Conservation (phyloP, 768 basidiomycete species). For the Lactifluus pinguis region DNA sequence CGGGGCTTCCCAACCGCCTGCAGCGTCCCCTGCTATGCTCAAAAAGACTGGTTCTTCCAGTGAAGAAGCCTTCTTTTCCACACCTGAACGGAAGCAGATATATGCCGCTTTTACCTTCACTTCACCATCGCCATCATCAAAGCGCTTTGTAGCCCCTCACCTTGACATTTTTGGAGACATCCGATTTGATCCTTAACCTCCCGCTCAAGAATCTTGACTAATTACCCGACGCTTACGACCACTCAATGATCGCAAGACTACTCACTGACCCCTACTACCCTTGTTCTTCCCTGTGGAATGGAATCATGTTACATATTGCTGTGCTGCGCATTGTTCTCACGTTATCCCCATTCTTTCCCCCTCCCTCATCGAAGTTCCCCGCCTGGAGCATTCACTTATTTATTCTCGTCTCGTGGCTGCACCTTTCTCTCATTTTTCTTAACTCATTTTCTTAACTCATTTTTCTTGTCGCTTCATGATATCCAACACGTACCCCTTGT, state of each 20-base stretch:
- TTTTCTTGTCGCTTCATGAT: slow-evolving; percentile 1
- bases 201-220: not conserved
- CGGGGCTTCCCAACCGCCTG: slow-evolving; percentile 4
- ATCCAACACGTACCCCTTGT: slow-evolving; percentile 11
- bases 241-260: slow-evolving; percentile 12
- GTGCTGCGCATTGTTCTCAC: slow-evolving; percentile 2
- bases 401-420: slow-evolving; percentile 16
- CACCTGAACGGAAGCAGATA: slow-evolving; percentile 64
- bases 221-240: slow-evolving; percentile 10
- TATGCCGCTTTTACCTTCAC: slow-evolving; percentile 74
- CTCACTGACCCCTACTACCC: not conserved
- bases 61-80: slow-evolving; percentile 39
- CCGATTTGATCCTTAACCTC: slow-evolving; percentile 14
- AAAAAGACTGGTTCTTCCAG: not conserved
- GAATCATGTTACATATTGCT: slow-evolving; percentile 9
- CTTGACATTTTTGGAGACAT: slow-evolving; percentile 21
- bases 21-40: slow-evolving; percentile 5
- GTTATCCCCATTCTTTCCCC: not conserved
- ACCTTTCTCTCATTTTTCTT: slow-evolving; percentile 1
- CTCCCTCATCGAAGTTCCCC: not conserved
- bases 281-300: slow-evolving; percentile 4
- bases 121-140: slow-evolving; percentile 55
- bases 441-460: not conserved
- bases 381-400: slow-evolving; percentile 18
- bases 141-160: slow-evolving; percentile 35